Conservation (phyloP, 257 asterid species). For the Hygrophila difformis region DNA sequence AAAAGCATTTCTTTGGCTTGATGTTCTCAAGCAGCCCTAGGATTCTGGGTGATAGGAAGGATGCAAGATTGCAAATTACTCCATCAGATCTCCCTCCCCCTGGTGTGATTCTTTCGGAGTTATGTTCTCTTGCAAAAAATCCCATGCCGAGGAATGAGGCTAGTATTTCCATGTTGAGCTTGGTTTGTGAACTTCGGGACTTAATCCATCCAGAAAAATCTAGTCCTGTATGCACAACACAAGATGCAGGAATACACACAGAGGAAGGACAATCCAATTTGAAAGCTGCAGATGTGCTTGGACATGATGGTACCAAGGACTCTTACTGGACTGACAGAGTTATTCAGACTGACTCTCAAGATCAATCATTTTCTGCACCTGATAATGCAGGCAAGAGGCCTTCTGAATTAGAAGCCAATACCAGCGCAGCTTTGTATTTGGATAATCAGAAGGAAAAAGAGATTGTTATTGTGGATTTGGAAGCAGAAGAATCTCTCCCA, state of each 20-base stretch:
- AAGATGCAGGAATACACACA: slow-evolving; percentile 13
- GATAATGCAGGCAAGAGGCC: slow-evolving; percentile 15
- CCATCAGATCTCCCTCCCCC: slow-evolving; percentile 26
- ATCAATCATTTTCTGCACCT: slow-evolving; percentile 25
- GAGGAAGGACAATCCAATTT: slow-evolving; percentile 14
- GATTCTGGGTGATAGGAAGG: slow-evolving; percentile 10
- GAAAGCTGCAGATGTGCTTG: slow-evolving; percentile 21
- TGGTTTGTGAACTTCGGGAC: slow-evolving; percentile 42
- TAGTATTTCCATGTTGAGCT: slow-evolving; percentile 24
- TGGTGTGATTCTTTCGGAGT: slow-evolving; percentile 41
- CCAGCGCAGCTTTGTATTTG: slow-evolving; percentile 12
- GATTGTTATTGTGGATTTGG: slow-evolving; percentile 15
- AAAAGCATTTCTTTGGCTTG: slow-evolving; percentile 24
- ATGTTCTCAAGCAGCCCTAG: slow-evolving; percentile 27
- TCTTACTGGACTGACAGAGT: slow-evolving; percentile 62
- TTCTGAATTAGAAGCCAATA: slow-evolving; percentile 17
- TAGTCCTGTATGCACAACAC: neutral
- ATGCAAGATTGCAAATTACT: slow-evolving; percentile 14
- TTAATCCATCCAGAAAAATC: slow-evolving; percentile 24
- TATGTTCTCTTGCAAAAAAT: slow-evolving; percentile 37
- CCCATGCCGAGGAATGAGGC: slow-evolving; percentile 33
- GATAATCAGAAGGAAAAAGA: slow-evolving; percentile 18
- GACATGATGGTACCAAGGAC: slow-evolving; percentile 34
- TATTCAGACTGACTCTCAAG: slow-evolving; percentile 31
- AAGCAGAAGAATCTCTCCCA: slow-evolving; percentile 6